Percentiles rank a stretch among this genome's conserved stretches.
Conservation (phyloP, 371 early-diverging fungal genomes). For the Mucor irregularis region DNA sequence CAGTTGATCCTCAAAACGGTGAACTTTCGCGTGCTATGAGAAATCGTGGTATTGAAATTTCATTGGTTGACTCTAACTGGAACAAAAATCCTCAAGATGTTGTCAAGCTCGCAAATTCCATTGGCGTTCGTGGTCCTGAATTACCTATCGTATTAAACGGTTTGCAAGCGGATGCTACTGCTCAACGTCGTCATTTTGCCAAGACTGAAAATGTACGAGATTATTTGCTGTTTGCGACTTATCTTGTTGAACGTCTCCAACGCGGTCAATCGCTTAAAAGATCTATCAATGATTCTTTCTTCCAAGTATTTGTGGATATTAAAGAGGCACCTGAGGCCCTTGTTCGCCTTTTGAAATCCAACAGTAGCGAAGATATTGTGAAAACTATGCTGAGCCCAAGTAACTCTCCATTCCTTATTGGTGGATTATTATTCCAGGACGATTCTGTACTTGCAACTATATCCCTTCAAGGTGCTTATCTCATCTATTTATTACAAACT, state of each 20-base stretch:
- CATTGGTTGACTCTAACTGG: constrained; percentile 60
- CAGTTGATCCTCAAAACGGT: constrained; percentile 93
- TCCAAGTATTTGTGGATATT: constrained; percentile 55
- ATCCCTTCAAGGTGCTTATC: constrained; percentile 62
- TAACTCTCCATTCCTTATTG: constrained; percentile 59
- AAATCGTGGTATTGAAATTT: constrained; percentile 92
- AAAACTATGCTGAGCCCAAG: constrained; percentile 41
- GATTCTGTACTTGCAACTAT: constrained; percentile 62
- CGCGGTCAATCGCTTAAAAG: constrained; percentile 59
- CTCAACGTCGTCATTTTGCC: constrained; percentile 32
- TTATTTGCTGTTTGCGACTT: constrained; percentile 55
- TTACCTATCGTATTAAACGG: constrained; percentile 32
- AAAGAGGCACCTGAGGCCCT: constrained; percentile 26
- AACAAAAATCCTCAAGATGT: constrained; percentile 40
- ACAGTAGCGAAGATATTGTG: constrained; percentile 15
- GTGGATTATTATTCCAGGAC: constrained; percentile 55
- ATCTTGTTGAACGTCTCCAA: constrained; percentile 67
- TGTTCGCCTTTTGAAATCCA: constrained; percentile 15
- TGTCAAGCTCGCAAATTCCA: constrained; percentile 51
- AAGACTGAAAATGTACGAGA: constrained; percentile 57
- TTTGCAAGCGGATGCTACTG: constrained; percentile 39
- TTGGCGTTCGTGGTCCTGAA: constrained; percentile 55
- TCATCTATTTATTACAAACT: constrained; percentile 48
- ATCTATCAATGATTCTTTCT: constrained; percentile 56
- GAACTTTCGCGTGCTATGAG: constrained; percentile 97